Base-by-base conservation (phyloP, 2,329 filamentous ascomycete genomes). In the Nothophaeocryptopus gaeumannii region DNA sequence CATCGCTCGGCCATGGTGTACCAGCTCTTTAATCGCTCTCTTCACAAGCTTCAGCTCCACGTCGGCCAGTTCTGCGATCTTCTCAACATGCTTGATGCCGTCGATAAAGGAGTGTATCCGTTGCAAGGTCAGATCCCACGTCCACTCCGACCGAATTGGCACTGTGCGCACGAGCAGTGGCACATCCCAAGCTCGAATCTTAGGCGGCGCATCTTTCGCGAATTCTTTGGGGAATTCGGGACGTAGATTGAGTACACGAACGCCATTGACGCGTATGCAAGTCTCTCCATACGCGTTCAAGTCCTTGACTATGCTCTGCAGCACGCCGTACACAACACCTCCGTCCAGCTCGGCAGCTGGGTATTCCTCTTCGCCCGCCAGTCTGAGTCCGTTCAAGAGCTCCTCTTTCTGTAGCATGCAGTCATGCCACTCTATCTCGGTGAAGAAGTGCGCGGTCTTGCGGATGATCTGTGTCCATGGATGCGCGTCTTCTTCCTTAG, bases 261-360 rank as follows among this genome's bases (percentile, higher is more conserved):
- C 31, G 12, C 50, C 54, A 15, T 57, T 47, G 16, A 66, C 46
- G 13, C 58, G 53, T 14, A 63, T 59, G 40, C 62, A 67, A 77
- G 91, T 96, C 74, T 99, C 93, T 65, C 89, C 91, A 65, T 96
- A 99, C 63, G 95, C 95, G 66, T 97, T 96, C 60, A 99, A 67
- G 67, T 99, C 91, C 71, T 96, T 90, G 60, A 97, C 78, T 58
- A 99, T 72, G 59, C 87, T 89, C 74, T 92, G 88, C 64, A 96
- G 95, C 3, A 85, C 81, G 75, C 69, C 88, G 73, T 74, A 85
- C 43, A 78, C 78, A 67, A 78, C 77, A 10, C 61, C 62, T 29
- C 34, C 34, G 9, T 43, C 14, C 1, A 60, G 58, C 13, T 54
- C 52, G 13, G 49, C 39, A 9, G 57, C 61, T 7, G 63, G 63